These are phyloP conservation scores for Leucogyrophana mollusca DNA, from an alignment of 768 basidiomycete species.

Conservation along the genomic window DNA sequence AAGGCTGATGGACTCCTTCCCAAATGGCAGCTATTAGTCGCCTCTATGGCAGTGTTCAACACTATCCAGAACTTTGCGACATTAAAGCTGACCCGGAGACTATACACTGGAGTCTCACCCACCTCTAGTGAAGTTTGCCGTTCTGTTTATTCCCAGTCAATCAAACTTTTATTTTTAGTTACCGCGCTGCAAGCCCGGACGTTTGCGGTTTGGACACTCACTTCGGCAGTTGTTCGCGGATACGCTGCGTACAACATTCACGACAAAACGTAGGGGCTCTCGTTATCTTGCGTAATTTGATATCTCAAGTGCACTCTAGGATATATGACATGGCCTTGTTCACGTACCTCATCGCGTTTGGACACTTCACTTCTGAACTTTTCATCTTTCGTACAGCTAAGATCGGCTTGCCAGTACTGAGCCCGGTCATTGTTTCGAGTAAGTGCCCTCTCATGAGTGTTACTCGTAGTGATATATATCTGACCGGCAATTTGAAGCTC, in stretches of 20 bases:
- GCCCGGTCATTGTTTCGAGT: constrained; percentile 87
- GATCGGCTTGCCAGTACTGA: constrained; percentile 55
- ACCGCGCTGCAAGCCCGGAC: constrained; percentile 85
- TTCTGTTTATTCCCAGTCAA: not conserved
- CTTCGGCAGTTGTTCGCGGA: constrained; percentile 75
- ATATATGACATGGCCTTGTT: constrained; percentile 87
- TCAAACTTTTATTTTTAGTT: no score
- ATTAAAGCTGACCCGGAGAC: constrained; percentile 68
- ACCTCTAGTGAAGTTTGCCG: constrained; percentile 36
- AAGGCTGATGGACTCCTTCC: constrained; percentile 71
- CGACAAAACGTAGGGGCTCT: constrained; percentile 77
- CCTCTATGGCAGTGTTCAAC: constrained; percentile 81
- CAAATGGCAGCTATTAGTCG: constrained; percentile 84
- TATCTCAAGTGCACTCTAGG: constrained; percentile 38
- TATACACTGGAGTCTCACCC: constrained; percentile 57
- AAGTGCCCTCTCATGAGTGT: constrained; percentile 29
- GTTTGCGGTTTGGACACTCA: constrained; percentile 90
- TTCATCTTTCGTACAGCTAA: constrained; percentile 79
- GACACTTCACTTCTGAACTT: constrained; percentile 85
- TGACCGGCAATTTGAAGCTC: constrained; percentile 39
- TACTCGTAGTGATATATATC: constrained; percentile 6
- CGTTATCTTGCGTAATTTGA: constrained; percentile 4
- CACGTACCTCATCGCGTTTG: constrained; percentile 88
- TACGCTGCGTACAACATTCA: constrained; percentile 91
- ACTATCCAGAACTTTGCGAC: constrained; percentile 79